Percentiles rank a stretch among this genome's conserved stretches.
phyloP scores from a whole-genome alignment of 805 yeast species.

The Candida oleophila region DNA sequence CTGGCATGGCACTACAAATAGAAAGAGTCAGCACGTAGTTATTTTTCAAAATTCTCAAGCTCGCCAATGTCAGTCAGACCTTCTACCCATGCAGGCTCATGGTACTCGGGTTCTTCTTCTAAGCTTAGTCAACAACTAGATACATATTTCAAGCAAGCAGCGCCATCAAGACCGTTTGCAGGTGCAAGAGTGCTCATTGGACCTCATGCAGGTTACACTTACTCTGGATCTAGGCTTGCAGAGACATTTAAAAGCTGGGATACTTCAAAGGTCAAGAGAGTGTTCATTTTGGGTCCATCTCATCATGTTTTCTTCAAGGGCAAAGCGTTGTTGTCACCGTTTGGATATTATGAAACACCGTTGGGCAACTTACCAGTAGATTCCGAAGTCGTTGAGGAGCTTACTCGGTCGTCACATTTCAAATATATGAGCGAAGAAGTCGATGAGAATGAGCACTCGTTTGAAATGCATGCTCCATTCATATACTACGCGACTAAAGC shows the following conservation, averaged over 20 bases:
- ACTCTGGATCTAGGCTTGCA: slow-evolving; percentile 76
- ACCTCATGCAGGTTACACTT: slow-evolving; percentile 87
- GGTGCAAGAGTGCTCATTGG: slow-evolving; percentile 44
- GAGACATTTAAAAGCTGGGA: slow-evolving; percentile 77
- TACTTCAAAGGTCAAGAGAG: slow-evolving; percentile 50
- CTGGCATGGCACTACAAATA: too few species aligned
- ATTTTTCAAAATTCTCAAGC: not conserved
- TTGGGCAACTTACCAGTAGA: slow-evolving; percentile 76
- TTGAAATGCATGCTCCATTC: slow-evolving; percentile 92
- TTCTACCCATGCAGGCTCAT: slow-evolving; percentile 88
- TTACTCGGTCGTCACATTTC: slow-evolving; percentile 40
- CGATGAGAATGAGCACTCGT: slow-evolving; percentile 87
- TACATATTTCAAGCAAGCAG: slow-evolving; percentile 39
- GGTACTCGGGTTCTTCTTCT: slow-evolving; percentile 62
- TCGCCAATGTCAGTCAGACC: slow-evolving; percentile 37
- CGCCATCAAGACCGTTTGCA: slow-evolving; percentile 31
- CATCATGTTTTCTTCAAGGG: slow-evolving; percentile 82
- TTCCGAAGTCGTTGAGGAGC: slow-evolving; percentile 33
- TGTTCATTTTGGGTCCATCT: slow-evolving; percentile 88
- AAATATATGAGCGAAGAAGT: slow-evolving; percentile 53
- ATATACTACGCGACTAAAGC: slow-evolving; percentile 48
- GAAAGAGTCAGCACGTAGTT: too few species aligned
- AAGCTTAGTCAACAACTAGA: slow-evolving; percentile 52
- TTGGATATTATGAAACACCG: slow-evolving; percentile 70
- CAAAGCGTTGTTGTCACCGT: slow-evolving; percentile 53